Conservation (phyloP, 208 protist species). For the Crithidia acanthocephali region DNA sequence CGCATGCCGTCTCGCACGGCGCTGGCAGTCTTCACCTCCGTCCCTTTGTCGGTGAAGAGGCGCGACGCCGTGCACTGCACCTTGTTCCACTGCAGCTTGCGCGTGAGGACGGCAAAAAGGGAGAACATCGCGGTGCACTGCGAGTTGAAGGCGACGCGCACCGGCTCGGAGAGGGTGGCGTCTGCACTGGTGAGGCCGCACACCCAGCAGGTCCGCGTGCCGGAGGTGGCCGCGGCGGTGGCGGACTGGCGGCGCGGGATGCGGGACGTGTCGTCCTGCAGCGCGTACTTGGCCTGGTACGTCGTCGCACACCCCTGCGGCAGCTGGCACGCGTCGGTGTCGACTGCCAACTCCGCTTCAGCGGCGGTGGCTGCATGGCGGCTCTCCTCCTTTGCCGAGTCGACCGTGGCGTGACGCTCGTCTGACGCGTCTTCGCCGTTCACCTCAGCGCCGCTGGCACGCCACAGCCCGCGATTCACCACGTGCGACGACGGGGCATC, state of each 20-base stretch:
- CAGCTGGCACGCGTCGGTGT: not conserved
- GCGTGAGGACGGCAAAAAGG: conserved; percentile 51
- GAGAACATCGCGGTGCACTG: conserved; percentile 40
- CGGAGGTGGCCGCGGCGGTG: not conserved
- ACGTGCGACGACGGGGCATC: no score
- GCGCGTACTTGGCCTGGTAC: conserved; percentile 13
- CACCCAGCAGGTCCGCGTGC: conserved; percentile 30
- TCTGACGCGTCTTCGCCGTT: no score
- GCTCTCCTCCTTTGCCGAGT: no score
- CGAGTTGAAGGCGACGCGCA: conserved; percentile 31
- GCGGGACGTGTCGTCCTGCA: conserved; percentile 10
- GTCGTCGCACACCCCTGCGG: conserved; percentile 1
- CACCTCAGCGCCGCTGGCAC: no score
- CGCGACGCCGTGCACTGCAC: conserved; percentile 41
- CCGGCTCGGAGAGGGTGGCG: conserved; percentile 10
- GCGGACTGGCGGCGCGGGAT: conserved; percentile 1
- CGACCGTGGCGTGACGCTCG: no score
- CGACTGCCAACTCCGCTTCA: not conserved
- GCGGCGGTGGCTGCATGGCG: not conserved
- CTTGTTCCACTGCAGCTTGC: conserved; percentile 56
- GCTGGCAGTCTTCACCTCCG: conserved; percentile 54
- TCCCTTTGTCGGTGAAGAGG: conserved; percentile 67
- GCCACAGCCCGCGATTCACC: no score
- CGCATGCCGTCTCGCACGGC: conserved; percentile 49
- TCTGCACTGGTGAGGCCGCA: conserved; percentile 10